Evolutionary conservation across 805 yeast species (phyloP), one percentile per base, ranked within the genome.

Genomic region (Candida easanensis): DNA sequence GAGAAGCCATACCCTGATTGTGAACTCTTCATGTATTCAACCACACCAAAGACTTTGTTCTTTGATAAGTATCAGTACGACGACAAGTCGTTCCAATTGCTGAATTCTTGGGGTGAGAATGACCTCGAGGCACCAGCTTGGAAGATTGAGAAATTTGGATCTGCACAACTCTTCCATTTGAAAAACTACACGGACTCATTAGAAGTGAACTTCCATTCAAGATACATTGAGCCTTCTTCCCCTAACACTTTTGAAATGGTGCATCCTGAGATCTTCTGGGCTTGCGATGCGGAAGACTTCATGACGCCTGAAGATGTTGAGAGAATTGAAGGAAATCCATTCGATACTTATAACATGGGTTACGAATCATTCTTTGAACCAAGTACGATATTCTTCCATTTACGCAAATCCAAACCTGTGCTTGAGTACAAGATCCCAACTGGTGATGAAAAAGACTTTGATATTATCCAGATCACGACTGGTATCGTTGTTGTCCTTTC

Each of bases 111-210:
- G 72, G 84, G 84, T 3, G 78, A 75, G 40, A 63, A 69, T n/a
- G 81, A 80, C 52, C 60, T 79, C 19, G 85, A 79, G 50, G 68
- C 70, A 26, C 85, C 85, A 4, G 71, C 63, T 26, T 80, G 79
- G 70, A 61, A 62, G 22, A 64, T 66, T 7, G 45, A 52, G 3
- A 52, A 63, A 19, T 73, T 73, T 70, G 82, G 82, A 1, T 70
- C 79, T 4, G 65, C 69, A 34, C 68, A 69, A 17, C 53, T 79
- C 17, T 62, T 76, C 25, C 63, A 61, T 36, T 45, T 73, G 13
- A 50, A 51, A n/a, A 46, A 52, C 13, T 38, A 46, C 17, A 31
- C 47, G 20, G 40, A 56, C 18, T 51, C 54, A 4, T 51, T 68
- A 30, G 69, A 63, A 18, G 56, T 79, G 6, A 72, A 73, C 6